Evolutionary conservation across 2,329 filamentous ascomycete species (phyloP).

Genomic region (Stachybotrys echinatus): DNA sequence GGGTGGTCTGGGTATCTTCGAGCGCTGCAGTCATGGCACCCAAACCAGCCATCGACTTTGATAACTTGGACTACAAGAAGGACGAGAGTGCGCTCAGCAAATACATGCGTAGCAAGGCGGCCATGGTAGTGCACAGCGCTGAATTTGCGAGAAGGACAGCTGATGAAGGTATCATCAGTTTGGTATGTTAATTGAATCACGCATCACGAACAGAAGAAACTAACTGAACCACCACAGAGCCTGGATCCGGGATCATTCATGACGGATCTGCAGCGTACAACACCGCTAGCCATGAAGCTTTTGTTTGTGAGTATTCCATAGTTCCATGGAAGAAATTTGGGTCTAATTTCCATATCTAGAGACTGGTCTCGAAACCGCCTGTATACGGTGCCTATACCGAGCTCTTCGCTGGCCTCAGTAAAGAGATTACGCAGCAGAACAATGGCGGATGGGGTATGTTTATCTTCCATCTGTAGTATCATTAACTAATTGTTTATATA

Average conservation of each 20-base stretch:
- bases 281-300: neutral
- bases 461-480: too few species aligned
- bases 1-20: slow-evolving; percentile 27
- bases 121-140: slow-evolving; percentile 22
- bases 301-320: slow-evolving; percentile 5
- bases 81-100: slow-evolving; percentile 6
- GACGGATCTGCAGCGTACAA: slow-evolving; percentile 6
- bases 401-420: neutral
- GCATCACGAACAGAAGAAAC: too few species aligned
- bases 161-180: neutral
- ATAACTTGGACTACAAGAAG: slow-evolving; percentile 12
- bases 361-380: too few species aligned
- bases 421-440: neutral
- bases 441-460: neutral
- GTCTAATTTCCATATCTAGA: too few species aligned
- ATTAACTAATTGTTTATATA: too few species aligned
- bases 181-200: too few species aligned
- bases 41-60: slow-evolving; percentile 11
- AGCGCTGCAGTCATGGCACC: slow-evolving; percentile 7
- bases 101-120: slow-evolving; percentile 24
- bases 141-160: slow-evolving; percentile 16
- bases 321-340: too few species aligned
- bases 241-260: slow-evolving; percentile 8
- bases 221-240: too few species aligned
- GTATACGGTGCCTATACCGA: neutral